Base-by-base conservation (phyloP, 768 basidiomycete species). In the Tylopilus felleus region DNA sequence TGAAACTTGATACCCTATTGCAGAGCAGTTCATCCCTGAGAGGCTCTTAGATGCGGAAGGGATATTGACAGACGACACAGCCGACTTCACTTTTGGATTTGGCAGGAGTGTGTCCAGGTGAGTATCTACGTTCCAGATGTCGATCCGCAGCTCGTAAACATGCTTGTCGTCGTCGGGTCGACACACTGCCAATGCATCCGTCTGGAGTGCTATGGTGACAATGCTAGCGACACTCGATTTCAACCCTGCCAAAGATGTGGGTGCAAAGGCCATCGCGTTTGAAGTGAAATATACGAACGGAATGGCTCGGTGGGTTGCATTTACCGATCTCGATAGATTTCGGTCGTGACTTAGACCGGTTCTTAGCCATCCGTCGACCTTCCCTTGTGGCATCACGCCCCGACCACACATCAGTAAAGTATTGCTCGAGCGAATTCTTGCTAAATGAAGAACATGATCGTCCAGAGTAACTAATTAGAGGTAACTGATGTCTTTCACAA, bases 181-280 rank as follows among this genome's bases (percentile, higher is more conserved):
- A 25, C 43, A 62, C 44, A 7, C 42, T 5, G 57, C 49, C 7
- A 6, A 51, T 44, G 42, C 39, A 8, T 53, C 60, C 22, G 0
- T 46, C 1, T 62, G 60, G 60, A 43, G 19, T 23, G 51, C 35
- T 2, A 56, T 62, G 5, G 61, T n/a, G 22, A 62, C 54, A 31
- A 62, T 62, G 63, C 47, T 64, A 6, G 63, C 63, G 19, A 64
- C 57, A 17, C 45, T 65, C 8, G 55, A 61, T 9, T 61, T 65
- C 49, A 38, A 51, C 25, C 45, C 22, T 22, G 50, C 63, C 16
- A 51, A 61, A 23, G 53, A 56, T 22, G 43, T n/a, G 3, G 48
- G 51, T 19, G 58, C 45, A 2, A 47, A 40, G 6, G 58, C 53
- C 2, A 22, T 59, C 29, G 14, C 7, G 13, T 59, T 60, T n/a